phyloP scores from a whole-genome alignment of 2,329 filamentous ascomycete species.

The Fragosphaeria purpurea region DNA sequence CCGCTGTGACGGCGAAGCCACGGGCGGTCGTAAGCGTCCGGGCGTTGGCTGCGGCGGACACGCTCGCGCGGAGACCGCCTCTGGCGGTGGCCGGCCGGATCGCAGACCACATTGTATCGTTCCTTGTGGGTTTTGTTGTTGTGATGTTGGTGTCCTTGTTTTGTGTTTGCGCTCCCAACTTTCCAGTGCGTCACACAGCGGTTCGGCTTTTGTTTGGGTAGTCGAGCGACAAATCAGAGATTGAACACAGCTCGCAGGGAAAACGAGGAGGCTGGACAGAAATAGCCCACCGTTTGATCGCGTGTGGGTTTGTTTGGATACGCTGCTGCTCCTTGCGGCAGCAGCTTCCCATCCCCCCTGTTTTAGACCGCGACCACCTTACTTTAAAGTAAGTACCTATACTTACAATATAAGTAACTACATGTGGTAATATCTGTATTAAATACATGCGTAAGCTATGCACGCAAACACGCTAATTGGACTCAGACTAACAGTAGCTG shows the following conservation, averaged over 20 bases:
- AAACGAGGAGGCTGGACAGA: not conserved
- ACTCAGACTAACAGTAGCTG: too few relatives aligned
- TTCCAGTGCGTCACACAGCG: not conserved
- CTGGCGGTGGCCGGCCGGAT: slow-evolving; percentile 8
- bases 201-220: not conserved
- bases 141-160: not conserved
- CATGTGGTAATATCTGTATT: too few relatives aligned
- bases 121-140: not conserved
- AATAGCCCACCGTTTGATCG: not conserved
- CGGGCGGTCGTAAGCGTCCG: not conserved
- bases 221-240: not conserved
- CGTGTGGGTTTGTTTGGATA: not conserved
- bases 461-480: too few relatives aligned
- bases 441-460: too few relatives aligned
- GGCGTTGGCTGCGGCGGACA: not conserved
- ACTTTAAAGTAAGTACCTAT: not conserved
- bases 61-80: slow-evolving; percentile 3
- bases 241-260: not conserved
- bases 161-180: not conserved
- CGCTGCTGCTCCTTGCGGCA: not conserved
- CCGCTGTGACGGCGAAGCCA: not conserved
- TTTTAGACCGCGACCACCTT: slow-evolving; percentile 4
- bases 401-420: too few relatives aligned
- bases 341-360: slow-evolving; percentile 7
- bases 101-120: slow-evolving; percentile 9